Conservation (phyloP, 441 rosid genomes). For the Macaranga tanarius region DNA sequence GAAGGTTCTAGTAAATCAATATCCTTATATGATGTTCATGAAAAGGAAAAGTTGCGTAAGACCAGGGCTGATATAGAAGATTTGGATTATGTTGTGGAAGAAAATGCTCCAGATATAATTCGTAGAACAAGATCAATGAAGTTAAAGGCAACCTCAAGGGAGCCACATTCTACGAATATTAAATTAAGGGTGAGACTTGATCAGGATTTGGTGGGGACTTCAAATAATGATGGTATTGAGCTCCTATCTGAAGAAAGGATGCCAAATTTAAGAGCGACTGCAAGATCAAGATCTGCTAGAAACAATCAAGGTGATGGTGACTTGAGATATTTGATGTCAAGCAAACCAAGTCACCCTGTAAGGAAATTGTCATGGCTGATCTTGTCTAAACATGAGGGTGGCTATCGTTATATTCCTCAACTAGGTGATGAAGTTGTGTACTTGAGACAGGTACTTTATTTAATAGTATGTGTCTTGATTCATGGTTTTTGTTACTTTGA, state of each 20-base stretch:
- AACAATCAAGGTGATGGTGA: slow-evolving; percentile 59
- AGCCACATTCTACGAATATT: slow-evolving; percentile 35
- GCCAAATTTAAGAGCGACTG: slow-evolving; percentile 52
- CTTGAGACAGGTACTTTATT: slow-evolving; percentile 74
- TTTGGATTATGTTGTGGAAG: slow-evolving; percentile 33
- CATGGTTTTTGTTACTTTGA: slow-evolving; percentile 15
- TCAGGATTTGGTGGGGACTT: slow-evolving; percentile 42
- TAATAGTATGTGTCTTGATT: slow-evolving; percentile 7
- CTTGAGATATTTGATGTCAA: slow-evolving; percentile 36
- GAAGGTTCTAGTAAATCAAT: slow-evolving; percentile 36
- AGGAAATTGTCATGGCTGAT: slow-evolving; percentile 82
- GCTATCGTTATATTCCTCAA: slow-evolving; percentile 90
- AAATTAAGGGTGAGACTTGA: slow-evolving; percentile 38
- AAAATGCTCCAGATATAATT: slow-evolving; percentile 40
- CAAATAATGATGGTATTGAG: slow-evolving; percentile 37
- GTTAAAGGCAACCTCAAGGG: slow-evolving; percentile 52
- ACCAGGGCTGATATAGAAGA: slow-evolving; percentile 28
- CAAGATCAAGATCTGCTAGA: slow-evolving; percentile 68
- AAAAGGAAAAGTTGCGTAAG: slow-evolving; percentile 27
- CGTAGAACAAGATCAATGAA: slow-evolving; percentile 71
- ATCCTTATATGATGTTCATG: slow-evolving; percentile 22
- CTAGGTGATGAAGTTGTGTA: slow-evolving; percentile 84
- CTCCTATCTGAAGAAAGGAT: slow-evolving; percentile 53
- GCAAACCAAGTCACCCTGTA: slow-evolving; percentile 45
- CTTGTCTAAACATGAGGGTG: slow-evolving; percentile 78